Conservation (phyloP, 192 early-diverging fungal genomes). For the Linnemannia hyalina region DNA sequence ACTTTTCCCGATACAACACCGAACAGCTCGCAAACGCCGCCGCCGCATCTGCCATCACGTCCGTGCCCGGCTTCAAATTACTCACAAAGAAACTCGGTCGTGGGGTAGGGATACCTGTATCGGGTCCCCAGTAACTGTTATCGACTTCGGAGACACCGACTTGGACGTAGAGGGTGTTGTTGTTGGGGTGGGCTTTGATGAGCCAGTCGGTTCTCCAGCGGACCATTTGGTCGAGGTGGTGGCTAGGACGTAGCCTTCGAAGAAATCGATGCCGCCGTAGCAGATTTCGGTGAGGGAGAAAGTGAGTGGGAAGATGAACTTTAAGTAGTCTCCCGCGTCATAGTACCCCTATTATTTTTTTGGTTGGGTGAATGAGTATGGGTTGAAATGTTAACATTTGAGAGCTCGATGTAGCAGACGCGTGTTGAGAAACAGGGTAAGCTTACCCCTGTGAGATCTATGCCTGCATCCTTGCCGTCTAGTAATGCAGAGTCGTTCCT, state of each 20-base stretch:
- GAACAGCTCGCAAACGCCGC: slow-evolving; percentile 67
- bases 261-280: slow-evolving; percentile 69
- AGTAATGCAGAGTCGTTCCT: slow-evolving; percentile 53
- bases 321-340: slow-evolving; percentile 69
- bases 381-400: too few species aligned
- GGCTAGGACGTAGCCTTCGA: slow-evolving; percentile 62
- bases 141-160: slow-evolving; percentile 60
- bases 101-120: slow-evolving; percentile 62
- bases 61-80: slow-evolving; percentile 59
- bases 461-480: slow-evolving; percentile 54
- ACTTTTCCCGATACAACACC: slow-evolving; percentile 56
- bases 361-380: background rate
- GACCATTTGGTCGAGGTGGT: slow-evolving; percentile 60
- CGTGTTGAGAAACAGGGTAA: background rate
- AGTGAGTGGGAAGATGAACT: slow-evolving; percentile 67
- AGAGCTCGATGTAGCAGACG: background rate
- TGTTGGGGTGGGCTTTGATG: slow-evolving; percentile 66
- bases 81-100: slow-evolving; percentile 62
- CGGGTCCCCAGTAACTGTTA: slow-evolving; percentile 70
- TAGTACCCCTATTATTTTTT: slow-evolving; percentile 48
- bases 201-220: slow-evolving; percentile 73
- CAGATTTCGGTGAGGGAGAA: slow-evolving; percentile 59
- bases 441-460: slow-evolving; percentile 57
- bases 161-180: slow-evolving; percentile 63
- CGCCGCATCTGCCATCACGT: slow-evolving; percentile 63